Conservation (phyloP, 2,329 filamentous ascomycete species). For the Magnaporthiopsis poae region DNA sequence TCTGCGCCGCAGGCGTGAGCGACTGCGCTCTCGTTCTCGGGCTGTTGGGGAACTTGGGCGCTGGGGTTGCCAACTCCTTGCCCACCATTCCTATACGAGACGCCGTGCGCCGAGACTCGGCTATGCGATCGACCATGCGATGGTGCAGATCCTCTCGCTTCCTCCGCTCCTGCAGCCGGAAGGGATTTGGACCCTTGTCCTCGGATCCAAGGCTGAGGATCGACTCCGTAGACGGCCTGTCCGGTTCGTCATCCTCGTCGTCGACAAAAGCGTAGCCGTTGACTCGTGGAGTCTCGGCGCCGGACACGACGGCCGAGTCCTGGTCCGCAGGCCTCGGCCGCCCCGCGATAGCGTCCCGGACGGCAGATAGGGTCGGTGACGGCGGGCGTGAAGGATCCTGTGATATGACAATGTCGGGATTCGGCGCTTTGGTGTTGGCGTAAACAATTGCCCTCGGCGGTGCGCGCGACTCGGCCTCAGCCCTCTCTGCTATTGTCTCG, state of each 20-base stretch:
- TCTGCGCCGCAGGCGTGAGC: conserved; percentile 66
- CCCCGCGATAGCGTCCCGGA: conserved; percentile 75
- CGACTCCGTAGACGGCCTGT: conserved; percentile 21
- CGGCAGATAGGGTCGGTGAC: conserved; percentile 74
- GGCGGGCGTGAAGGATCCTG: conserved; percentile 43
- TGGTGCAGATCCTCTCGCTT: conserved; percentile 74
- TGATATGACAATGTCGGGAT: conserved; percentile 23
- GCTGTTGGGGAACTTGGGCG: conserved; percentile 62
- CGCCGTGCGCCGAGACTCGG: conserved; percentile 58
- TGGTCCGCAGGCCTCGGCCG: conserved; percentile 52
- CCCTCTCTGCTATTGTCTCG: conserved; percentile 55
- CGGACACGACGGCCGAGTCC: conserved; percentile 41
- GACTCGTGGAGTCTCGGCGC: conserved; percentile 74
- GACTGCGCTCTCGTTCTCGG: conserved; percentile 38
- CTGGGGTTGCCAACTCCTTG: conserved; percentile 48
- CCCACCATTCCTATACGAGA: conserved; percentile 50
- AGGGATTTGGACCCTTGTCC: conserved; percentile 63
- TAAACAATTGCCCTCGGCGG: conserved; percentile 71
- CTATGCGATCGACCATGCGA: conserved; percentile 74
- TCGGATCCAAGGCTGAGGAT: conserved; percentile 49
- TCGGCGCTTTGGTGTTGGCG: conserved; percentile 69
- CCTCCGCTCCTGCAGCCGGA: conserved; percentile 65
- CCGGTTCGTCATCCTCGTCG: conserved; percentile 54
- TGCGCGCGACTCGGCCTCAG: conserved; percentile 61
- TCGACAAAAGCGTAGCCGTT: conserved; percentile 94